Conservation (phyloP, 2,329 filamentous ascomycete species). For the Mycosphaerella sp. region DNA sequence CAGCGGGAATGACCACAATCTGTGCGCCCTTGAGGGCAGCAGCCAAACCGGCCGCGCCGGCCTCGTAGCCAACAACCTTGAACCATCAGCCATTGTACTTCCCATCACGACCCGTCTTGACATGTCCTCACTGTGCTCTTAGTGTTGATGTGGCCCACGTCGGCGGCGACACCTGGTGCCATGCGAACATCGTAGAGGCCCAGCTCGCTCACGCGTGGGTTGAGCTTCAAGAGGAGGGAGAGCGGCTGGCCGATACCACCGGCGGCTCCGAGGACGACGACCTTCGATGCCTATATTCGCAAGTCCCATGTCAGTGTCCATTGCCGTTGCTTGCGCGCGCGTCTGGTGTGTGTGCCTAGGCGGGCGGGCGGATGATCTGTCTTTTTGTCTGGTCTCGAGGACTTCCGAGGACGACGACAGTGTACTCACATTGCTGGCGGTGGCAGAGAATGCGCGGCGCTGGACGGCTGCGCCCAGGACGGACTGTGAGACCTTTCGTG, state of each 20-base stretch:
- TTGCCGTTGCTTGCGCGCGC: background rate
- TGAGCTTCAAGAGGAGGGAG: conserved; percentile 97
- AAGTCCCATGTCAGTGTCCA: conserved; percentile 4
- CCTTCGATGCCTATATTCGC: conserved; percentile 77
- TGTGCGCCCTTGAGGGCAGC: conserved; percentile 78
- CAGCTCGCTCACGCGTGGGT: conserved; percentile 87
- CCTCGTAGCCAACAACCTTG: conserved; percentile 78
- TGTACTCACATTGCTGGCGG: conserved; percentile 45
- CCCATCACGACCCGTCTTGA: background rate
- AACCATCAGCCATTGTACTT: conserved; percentile 13
- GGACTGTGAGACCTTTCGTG: conserved; percentile 39
- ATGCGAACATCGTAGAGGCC: conserved; percentile 97
- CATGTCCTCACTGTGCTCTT: conserved; percentile 60
- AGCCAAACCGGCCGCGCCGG: conserved; percentile 61
- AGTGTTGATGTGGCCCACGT: conserved; percentile 99
- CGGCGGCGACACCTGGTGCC: conserved; percentile 93
- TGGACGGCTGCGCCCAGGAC: conserved; percentile 44
- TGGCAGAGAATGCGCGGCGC: conserved; percentile 49
- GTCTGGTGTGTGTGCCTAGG: background rate
- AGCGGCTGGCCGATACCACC: conserved; percentile 98
- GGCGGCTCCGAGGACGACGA: conserved; percentile 90
- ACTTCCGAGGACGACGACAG: no score
- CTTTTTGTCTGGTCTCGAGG: no score
- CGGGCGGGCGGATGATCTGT: no score
- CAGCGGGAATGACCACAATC: conserved; percentile 94